These are phyloP conservation scores for Stephanodiscus minutulus DNA, from an alignment of 108 stramenopile genomes.

Conservation along the genomic window DNA sequence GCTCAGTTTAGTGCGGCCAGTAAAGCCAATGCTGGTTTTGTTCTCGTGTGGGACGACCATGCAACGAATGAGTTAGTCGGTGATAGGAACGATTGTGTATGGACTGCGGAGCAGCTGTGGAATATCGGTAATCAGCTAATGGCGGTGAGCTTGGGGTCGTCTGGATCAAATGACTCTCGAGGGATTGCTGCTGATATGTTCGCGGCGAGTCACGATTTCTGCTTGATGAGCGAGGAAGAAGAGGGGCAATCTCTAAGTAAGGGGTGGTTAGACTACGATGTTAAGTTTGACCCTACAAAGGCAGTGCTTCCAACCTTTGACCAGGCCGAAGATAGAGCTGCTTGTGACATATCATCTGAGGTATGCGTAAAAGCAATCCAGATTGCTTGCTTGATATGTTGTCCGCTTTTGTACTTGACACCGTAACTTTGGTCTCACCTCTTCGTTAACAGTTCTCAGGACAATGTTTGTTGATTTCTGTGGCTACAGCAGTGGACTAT, in stretches of 20 bases:
- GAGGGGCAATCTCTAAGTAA: conserved; percentile 39
- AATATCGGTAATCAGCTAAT: conserved; percentile 38
- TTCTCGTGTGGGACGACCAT: conserved; percentile 40
- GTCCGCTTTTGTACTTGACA: not conserved
- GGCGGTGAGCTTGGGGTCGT: conserved; percentile 8
- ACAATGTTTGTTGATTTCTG: conserved; percentile 48
- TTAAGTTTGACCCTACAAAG: conserved; percentile 30
- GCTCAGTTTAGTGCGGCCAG: not conserved
- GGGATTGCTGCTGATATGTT: conserved; percentile 42
- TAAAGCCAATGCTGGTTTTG: conserved; percentile 8
- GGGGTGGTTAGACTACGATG: conserved; percentile 43
- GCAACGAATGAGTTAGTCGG: conserved; percentile 28
- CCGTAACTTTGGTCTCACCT: not conserved
- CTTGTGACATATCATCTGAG: conserved; percentile 45
- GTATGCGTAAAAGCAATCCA: not conserved
- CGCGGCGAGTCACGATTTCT: conserved; percentile 53
- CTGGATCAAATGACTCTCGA: conserved; percentile 14
- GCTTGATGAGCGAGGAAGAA: conserved; percentile 54
- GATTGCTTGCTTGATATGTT: not conserved
- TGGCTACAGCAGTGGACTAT: conserved; percentile 40
- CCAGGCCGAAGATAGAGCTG: not conserved
- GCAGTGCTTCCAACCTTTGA: conserved; percentile 24
- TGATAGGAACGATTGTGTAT: conserved; percentile 34
- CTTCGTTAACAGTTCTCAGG: conserved; percentile 24
- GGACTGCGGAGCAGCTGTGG: conserved; percentile 45